These are phyloP conservation scores for Wallacemonas rigidus DNA, from an alignment of 208 protist species.

Conservation along the genomic window DNA sequence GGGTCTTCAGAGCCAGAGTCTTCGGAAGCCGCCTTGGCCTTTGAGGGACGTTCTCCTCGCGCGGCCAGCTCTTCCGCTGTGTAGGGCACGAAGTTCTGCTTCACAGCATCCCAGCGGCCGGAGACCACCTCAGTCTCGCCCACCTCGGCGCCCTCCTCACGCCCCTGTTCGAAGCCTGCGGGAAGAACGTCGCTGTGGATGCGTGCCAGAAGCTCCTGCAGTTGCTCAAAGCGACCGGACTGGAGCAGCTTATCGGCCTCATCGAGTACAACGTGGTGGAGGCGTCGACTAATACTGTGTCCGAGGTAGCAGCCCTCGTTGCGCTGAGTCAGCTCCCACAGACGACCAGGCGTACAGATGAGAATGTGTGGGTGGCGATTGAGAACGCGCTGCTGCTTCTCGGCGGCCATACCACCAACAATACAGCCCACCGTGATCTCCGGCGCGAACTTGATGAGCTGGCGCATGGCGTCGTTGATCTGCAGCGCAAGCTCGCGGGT, in stretches of 20 bases:
- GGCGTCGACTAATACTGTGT: slow-evolving; percentile 94
- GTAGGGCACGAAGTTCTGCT: slow-evolving; percentile 72
- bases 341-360: slow-evolving; percentile 91
- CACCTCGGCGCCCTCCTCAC: slow-evolving; percentile 71
- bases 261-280: slow-evolving; percentile 96
- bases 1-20: slow-evolving; percentile 22
- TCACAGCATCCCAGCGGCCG: slow-evolving; percentile 73
- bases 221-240: slow-evolving; percentile 95
- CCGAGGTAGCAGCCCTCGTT: slow-evolving; percentile 92
- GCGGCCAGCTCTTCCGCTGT: slow-evolving; percentile 35
- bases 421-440: slow-evolving; percentile 76
- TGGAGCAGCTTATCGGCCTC: slow-evolving; percentile 99
- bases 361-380: slow-evolving; percentile 90
- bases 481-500: slow-evolving; percentile 98
- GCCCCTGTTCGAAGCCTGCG: slow-evolving; percentile 74
- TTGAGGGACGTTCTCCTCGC: slow-evolving; percentile 7
- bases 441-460: slow-evolving; percentile 61
- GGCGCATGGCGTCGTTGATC: slow-evolving; percentile 84
- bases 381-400: slow-evolving; percentile 90
- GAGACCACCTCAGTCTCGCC: slow-evolving; percentile 49
- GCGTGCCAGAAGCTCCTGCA: slow-evolving; percentile 96
- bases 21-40: slow-evolving; percentile 12
- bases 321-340: slow-evolving; percentile 87
- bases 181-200: slow-evolving; percentile 93
- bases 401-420: slow-evolving; percentile 87